Conservation (phyloP, 1,284 basidiomycete genomes). For the Puccinia coronata region DNA sequence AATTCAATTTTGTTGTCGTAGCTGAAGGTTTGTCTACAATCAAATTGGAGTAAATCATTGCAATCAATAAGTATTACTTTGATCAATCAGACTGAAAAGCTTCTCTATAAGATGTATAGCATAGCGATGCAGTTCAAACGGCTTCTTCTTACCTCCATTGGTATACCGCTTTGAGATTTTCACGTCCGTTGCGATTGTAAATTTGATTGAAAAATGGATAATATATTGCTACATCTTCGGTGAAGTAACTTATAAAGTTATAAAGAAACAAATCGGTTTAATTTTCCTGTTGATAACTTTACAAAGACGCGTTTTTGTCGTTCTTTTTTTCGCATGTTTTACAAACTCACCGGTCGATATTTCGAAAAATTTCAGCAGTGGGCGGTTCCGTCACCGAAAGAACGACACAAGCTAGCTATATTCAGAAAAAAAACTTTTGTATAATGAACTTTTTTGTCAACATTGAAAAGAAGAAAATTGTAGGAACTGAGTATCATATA, state of each 20-base stretch:
- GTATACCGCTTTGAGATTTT: constrained; percentile 39
- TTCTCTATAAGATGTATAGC: too few species aligned
- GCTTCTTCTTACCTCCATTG: constrained; percentile 17
- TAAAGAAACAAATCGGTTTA: not conserved
- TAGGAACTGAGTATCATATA: too few species aligned
- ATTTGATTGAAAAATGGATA: constrained; percentile 40
- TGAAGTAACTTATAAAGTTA: constrained; percentile 29
- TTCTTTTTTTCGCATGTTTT: not conserved
- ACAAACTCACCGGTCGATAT: constrained; percentile 14
- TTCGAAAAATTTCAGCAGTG: not conserved
- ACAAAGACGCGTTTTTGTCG: too few species aligned
- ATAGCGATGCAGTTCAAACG: not conserved
- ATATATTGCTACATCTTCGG: constrained; percentile 22
- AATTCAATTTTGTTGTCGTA: constrained; percentile 18
- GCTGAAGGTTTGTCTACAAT: constrained; percentile 5
- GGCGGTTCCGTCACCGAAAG: constrained; percentile 2
- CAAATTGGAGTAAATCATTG: too few species aligned
- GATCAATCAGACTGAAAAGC: too few species aligned
- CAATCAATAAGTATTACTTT: too few species aligned
- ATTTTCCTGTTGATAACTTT: not conserved
- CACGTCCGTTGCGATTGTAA: constrained; percentile 28
- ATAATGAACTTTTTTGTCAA: not conserved
- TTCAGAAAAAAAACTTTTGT: not conserved
- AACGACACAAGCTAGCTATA: constrained; percentile 12
- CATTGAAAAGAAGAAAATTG: not conserved